phyloP scores from a whole-genome alignment of 768 basidiomycete species.

The Holtermanniella nyarrowii region DNA sequence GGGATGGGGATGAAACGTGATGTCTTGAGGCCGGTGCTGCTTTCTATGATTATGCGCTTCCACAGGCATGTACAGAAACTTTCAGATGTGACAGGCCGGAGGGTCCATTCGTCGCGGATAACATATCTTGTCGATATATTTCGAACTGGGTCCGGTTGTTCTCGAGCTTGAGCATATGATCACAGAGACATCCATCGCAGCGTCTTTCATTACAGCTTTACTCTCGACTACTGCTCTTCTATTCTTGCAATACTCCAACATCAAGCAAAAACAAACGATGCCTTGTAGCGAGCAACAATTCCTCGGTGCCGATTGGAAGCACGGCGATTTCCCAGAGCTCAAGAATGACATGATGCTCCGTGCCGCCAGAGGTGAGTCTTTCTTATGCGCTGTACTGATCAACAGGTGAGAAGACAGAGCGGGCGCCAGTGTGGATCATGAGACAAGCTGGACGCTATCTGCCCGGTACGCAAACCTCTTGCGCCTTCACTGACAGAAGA shows the following conservation, averaged over 20 bases:
- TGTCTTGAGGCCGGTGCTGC: no score
- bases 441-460: conserved; percentile 91
- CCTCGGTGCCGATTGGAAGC: conserved; percentile 12
- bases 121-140: background rate
- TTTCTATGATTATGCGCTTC: no score
- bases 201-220: no score
- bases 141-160: conserved; percentile 1
- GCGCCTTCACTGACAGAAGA: conserved; percentile 47
- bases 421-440: conserved; percentile 98
- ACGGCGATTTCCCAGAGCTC: conserved; percentile 40
- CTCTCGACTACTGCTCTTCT: no score
- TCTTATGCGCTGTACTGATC: background rate
- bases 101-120: background rate
- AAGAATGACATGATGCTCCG: conserved; percentile 80
- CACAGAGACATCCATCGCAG: background rate
- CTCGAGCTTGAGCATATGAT: conserved; percentile 5
- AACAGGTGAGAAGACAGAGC: conserved; percentile 70
- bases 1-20: no score
- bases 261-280: background rate
- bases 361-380: conserved; percentile 61
- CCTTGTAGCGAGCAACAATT: background rate
- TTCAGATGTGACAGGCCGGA: no score
- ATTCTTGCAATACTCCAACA: conserved; percentile 3
- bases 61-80: no score
- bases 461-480: conserved; percentile 48